Conservation (phyloP, 495 filamentous ascomycete genomes). For the Sphaerosporella brunnea region DNA sequence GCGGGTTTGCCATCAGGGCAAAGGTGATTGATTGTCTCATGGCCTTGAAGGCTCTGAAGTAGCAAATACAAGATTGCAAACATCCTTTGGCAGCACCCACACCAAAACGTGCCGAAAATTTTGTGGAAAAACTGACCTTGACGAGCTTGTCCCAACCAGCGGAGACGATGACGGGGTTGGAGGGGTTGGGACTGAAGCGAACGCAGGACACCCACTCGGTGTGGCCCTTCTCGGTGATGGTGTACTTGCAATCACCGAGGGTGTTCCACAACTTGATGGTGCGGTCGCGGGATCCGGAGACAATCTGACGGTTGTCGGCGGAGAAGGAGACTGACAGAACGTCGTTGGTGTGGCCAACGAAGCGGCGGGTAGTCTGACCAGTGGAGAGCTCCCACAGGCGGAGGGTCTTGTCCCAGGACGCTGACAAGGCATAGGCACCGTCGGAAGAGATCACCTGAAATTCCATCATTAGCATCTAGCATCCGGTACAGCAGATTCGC, state of each 20-base stretch:
- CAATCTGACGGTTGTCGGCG: slow-evolving; percentile 99
- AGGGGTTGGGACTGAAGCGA: slow-evolving; percentile 97
- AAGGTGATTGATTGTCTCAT: slow-evolving; percentile 95
- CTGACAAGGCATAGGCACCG: slow-evolving; percentile 95
- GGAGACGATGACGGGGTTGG: slow-evolving; percentile 99
- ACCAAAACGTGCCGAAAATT: too few relatives aligned
- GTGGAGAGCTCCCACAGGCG: slow-evolving; percentile 97
- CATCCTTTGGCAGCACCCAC: slow-evolving; percentile 58
- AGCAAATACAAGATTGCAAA: slow-evolving; percentile 95
- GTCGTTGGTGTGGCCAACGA: slow-evolving; percentile 98
- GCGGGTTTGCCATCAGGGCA: slow-evolving; percentile 52
- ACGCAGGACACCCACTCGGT: slow-evolving; percentile 99
- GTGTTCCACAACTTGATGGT: slow-evolving; percentile 99
- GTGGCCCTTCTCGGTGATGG: slow-evolving; percentile 99
- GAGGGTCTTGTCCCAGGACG: slow-evolving; percentile 99
- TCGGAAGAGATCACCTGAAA: slow-evolving; percentile 94
- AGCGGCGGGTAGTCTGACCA: slow-evolving; percentile 88
- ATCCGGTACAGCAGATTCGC: not conserved
- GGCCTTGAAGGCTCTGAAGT: slow-evolving; percentile 88
- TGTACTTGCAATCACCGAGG: slow-evolving; percentile 99
- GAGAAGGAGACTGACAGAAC: slow-evolving; percentile 99
- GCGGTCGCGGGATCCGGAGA: slow-evolving; percentile 92
- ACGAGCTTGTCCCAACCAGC: slow-evolving; percentile 99
- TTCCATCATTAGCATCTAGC: slow-evolving; percentile 22
- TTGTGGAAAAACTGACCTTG: slow-evolving; percentile 65